Evolutionary conservation across 2,329 filamentous ascomycete genomes (phyloP).

Genomic region (Apiospora aurea): DNA sequence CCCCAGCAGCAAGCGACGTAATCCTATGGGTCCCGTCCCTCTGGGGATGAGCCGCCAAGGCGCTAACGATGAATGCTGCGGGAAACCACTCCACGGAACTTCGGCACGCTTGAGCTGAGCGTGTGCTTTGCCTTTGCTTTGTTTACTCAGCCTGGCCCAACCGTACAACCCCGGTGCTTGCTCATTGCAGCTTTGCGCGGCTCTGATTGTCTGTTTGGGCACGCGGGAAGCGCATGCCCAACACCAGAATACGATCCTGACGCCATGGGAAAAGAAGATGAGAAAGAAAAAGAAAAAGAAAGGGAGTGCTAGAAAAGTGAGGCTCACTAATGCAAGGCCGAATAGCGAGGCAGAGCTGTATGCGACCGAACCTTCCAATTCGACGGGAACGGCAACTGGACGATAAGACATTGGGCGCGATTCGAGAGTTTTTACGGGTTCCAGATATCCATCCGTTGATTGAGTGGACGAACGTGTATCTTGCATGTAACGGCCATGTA

Average conservation of each 20-base stretch:
- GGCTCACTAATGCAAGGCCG: constrained; percentile 16
- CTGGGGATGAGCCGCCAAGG: constrained; percentile 22
- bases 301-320: neutral
- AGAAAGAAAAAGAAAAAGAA: constrained; percentile 1
- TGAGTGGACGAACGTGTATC: constrained; percentile 11
- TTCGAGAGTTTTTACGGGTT: constrained; percentile 7
- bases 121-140: neutral
- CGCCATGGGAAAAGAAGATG: neutral
- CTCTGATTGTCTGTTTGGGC: neutral
- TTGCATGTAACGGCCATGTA: neutral
- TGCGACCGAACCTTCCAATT: constrained; percentile 7
- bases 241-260: neutral
- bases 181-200: neutral
- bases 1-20: constrained; percentile 20
- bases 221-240: neutral
- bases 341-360: constrained; percentile 8
- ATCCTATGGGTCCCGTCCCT: constrained; percentile 18
- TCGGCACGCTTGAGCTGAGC: neutral
- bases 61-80: constrained; percentile 9
- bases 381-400: neutral
- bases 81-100: constrained; percentile 20
- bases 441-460: neutral
- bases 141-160: constrained; percentile 13
- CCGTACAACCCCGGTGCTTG: neutral
- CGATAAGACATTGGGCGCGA: constrained; percentile 1